These are phyloP conservation scores for Bruguiera hainesii DNA, from an alignment of 441 rosid genomes.

Conservation along the genomic window DNA sequence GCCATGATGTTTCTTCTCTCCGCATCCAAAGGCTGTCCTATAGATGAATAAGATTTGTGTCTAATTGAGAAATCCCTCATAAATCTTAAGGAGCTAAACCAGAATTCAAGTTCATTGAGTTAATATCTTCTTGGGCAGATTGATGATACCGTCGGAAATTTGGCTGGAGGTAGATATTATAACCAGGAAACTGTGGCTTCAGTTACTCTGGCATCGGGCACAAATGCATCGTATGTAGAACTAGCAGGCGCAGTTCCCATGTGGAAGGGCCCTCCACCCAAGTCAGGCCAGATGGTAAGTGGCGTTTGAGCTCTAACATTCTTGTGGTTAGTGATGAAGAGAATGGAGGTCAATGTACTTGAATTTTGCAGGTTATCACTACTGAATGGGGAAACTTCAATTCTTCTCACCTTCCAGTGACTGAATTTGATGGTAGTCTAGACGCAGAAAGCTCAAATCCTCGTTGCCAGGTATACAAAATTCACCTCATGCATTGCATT, in stretches of 20 bases:
- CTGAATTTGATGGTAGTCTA: conserved; percentile 47
- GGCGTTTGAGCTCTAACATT: background rate
- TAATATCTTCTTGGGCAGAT: conserved; percentile 33
- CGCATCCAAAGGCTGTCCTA: background rate
- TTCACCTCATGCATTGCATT: background rate
- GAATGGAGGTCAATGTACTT: background rate
- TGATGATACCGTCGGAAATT: conserved; percentile 42
- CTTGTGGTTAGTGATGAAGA: background rate
- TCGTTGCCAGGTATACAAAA: conserved; percentile 32
- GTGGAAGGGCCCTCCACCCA: conserved; percentile 27
- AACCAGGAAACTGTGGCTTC: conserved; percentile 48
- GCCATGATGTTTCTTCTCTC: background rate
- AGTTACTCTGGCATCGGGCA: conserved; percentile 48
- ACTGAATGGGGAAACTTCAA: conserved; percentile 62
- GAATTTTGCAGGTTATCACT: conserved; percentile 42
- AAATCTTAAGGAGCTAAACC: too few relatives aligned
- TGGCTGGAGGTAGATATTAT: conserved; percentile 59
- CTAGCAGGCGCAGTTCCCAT: conserved; percentile 32
- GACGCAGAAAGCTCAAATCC: conserved; percentile 53
- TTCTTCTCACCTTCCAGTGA: conserved; percentile 45
- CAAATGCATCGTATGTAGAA: conserved; percentile 55
- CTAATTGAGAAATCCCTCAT: background rate
- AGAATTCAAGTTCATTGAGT: background rate
- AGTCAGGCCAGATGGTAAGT: conserved; percentile 45
- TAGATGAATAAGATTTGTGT: background rate